Evolutionary conservation across 208 protist species (phyloP), one percentile per base, ranked within the genome.

Genomic region (Wallacemonas collosoma): DNA sequence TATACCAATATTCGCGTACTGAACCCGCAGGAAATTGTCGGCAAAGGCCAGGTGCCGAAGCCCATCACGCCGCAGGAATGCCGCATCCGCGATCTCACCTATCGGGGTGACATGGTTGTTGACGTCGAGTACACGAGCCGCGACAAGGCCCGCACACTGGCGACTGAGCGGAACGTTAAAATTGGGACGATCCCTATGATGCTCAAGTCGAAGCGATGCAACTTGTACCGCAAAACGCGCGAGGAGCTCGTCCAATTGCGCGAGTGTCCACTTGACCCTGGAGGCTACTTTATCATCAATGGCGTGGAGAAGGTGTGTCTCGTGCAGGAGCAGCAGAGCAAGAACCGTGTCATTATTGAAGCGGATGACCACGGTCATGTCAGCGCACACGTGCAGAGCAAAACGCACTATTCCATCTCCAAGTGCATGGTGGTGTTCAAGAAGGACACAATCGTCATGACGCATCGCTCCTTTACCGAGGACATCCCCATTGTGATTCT

Each of bases 151-250:
- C 80, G 87, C n/a, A 77, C 85, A 1, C 68, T 95, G 39, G 75
- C 80, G 39, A 75, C 84, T 26, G 84, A 93, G 56, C 89, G 85
- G 1, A 91, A 95, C 70, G 85, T 99, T 17, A 81, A 82, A 45
- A 99, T 99, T 79, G 98, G 99, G 1, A 89, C 93, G 35, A 98
- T 99, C 70, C 99, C 99, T 1, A 99, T 99, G 35, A 99, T 99
- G 99, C 90, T 99, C 11, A 91, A 98, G 40, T 99, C 93, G 44
- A 91, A 83, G n/a, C 90, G 96, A 50, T 99, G 99, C 82, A 93
- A 99, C 38, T 78, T 99, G 1, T 84, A 82, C 54, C 83, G 86
- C 2, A 97, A 98, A 77, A 91, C 74, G 7, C 77, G 91, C 7
- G 93, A 95, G 57, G 92, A 99, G 81, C 82, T 99, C 26, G 88